These are phyloP conservation scores for Lachnellula willkommii DNA, from an alignment of 2,329 filamentous ascomycete genomes.

Conservation along the genomic window DNA sequence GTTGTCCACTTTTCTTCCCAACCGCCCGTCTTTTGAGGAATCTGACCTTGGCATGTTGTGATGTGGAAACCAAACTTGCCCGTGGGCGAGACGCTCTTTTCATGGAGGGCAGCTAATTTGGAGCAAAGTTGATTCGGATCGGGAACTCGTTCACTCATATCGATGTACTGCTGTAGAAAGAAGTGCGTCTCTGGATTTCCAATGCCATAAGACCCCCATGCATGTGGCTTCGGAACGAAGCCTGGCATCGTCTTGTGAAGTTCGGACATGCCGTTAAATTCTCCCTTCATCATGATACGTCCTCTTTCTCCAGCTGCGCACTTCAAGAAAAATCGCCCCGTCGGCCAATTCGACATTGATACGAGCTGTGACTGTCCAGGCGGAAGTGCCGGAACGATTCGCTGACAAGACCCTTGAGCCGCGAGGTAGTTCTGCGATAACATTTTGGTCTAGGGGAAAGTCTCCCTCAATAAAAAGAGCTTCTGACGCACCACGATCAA, in stretches of 20 bases:
- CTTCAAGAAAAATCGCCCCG: constrained; percentile 29
- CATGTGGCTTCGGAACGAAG: constrained; percentile 11
- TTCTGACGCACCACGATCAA: not conserved
- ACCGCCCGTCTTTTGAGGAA: constrained; percentile 31
- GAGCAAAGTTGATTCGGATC: constrained; percentile 18
- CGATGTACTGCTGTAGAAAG: constrained; percentile 25
- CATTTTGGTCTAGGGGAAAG: constrained; percentile 1
- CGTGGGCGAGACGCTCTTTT: constrained; percentile 12
- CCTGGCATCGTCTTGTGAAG: constrained; percentile 8
- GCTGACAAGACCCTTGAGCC: not conserved
- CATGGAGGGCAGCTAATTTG: constrained; percentile 24
- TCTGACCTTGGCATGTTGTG: constrained; percentile 33
- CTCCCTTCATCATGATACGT: constrained; percentile 24
- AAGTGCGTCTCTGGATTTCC: constrained; percentile 25
- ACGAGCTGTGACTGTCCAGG: constrained; percentile 32
- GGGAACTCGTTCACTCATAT: constrained; percentile 21
- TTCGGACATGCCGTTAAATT: constrained; percentile 37
- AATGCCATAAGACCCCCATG: constrained; percentile 8
- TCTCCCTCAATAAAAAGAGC: not conserved
- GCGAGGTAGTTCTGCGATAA: constrained; percentile 4
- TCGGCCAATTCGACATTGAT: constrained; percentile 27
- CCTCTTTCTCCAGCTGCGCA: constrained; percentile 22
- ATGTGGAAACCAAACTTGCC: constrained; percentile 35
- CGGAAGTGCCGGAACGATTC: constrained; percentile 30
- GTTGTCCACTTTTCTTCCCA: constrained; percentile 36